Conservation (phyloP, 78 protist genomes). For the Emiliania huxleyi region DNA sequence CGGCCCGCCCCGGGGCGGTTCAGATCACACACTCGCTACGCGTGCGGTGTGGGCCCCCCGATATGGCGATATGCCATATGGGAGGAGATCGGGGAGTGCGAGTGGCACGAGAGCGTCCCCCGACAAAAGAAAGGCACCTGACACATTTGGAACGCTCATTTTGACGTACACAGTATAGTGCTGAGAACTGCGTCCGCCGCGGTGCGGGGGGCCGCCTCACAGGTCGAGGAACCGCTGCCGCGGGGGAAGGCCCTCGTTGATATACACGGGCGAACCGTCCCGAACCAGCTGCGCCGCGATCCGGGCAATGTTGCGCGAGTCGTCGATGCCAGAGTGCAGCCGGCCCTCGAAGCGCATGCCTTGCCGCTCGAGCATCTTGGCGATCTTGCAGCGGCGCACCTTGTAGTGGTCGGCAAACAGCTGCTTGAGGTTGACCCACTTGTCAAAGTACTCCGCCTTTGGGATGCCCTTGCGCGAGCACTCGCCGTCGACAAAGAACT, state of each 20-base stretch:
- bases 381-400: neutral
- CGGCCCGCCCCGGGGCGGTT: too few species aligned
- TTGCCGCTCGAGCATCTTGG: neutral
- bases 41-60: too few species aligned
- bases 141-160: too few species aligned
- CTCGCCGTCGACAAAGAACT: neutral
- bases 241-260: neutral
- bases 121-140: too few species aligned
- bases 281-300: neutral
- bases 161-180: too few species aligned
- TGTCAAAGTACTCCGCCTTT: neutral
- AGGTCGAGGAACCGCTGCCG: neutral
- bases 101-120: too few species aligned
- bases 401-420: neutral
- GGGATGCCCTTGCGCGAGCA: neutral
- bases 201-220: too few species aligned
- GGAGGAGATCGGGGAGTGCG: too few species aligned
- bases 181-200: too few species aligned
- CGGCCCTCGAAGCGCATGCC: conserved; percentile 56
- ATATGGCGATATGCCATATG: too few species aligned
- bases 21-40: too few species aligned
- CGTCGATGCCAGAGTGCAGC: conserved; percentile 69
- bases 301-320: conserved; percentile 61
- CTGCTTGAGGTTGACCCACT: conserved; percentile 64
- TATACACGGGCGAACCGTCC: neutral